Conservation (phyloP, 352 stramenopile genomes). For the Phytophthora pini region DNA sequence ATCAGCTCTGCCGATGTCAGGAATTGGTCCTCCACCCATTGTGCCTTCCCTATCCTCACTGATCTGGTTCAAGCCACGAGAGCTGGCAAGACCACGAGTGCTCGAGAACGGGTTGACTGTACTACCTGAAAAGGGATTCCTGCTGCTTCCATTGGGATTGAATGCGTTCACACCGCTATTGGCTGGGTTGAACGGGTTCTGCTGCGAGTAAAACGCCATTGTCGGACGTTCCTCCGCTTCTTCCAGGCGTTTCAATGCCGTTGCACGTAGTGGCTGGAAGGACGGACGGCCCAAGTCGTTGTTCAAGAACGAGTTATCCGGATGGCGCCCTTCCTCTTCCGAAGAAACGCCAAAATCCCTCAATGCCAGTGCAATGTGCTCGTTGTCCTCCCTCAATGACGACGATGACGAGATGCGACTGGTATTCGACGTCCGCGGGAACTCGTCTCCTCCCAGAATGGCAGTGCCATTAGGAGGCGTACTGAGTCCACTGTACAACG, state of each 20-base stretch:
- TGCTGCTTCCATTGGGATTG: slow-evolving; percentile 20
- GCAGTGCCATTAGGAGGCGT: slow-evolving; percentile 56
- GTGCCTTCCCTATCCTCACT: slow-evolving; percentile 56
- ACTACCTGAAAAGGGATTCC: slow-evolving; percentile 19
- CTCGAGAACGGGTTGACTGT: slow-evolving; percentile 30
- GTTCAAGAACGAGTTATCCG: slow-evolving; percentile 50
- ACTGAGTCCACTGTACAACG: slow-evolving; percentile 52
- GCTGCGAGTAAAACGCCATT: slow-evolving; percentile 69
- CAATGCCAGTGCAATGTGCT: slow-evolving; percentile 78
- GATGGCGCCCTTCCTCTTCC: slow-evolving; percentile 34
- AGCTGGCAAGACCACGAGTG: slow-evolving; percentile 29
- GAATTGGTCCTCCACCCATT: slow-evolving; percentile 17
- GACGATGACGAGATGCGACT: slow-evolving; percentile 52
- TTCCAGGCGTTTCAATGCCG: slow-evolving; percentile 77
- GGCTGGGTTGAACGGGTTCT: slow-evolving; percentile 68
- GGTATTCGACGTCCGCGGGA: slow-evolving; percentile 32
- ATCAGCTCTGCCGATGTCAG: slow-evolving; percentile 9
- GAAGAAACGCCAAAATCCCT: slow-evolving; percentile 71
- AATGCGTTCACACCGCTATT: slow-evolving; percentile 39
- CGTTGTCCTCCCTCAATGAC: slow-evolving; percentile 72
- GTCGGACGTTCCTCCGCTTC: slow-evolving; percentile 81
- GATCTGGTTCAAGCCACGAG: slow-evolving; percentile 54
- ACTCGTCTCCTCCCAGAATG: slow-evolving; percentile 37
- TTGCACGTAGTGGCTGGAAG: slow-evolving; percentile 79
- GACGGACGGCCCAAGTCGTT: slow-evolving; percentile 54